Evolutionary conservation across 176 grass and related monocot genomes (phyloP), one percentile per base, ranked within the genome.

Genomic region (Cymbopogon citratus): DNA sequence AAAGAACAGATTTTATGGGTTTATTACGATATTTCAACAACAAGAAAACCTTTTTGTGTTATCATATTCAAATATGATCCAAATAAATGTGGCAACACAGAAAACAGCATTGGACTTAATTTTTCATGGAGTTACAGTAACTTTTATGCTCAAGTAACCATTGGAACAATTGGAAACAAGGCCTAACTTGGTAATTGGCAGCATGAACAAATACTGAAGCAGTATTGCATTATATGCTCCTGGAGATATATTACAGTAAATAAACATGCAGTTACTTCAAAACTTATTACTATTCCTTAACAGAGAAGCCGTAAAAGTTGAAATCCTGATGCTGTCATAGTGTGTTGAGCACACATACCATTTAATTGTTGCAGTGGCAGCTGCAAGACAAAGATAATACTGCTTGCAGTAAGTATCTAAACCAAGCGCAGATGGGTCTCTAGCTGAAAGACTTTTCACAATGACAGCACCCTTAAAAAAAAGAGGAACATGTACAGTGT

Each of bases 331-430:
- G 59, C 2, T 66, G 29, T 23, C 40, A 21, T 39, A 27, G 36
- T 73, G 57, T 56, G 61, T 71, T 74, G 38, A 65, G 40, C 28
- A 69, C 1, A 19, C 36, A 21, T 91, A 98, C 90, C 95, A 98
- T 79, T 89, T 98, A 74, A 98, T 87, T 73, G 92, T 94, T 81
- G 92, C 95, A 63, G 92, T 85, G 51, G 81, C 90, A 63, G 92
- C 86, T 69, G 95, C 95, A 79, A 98, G 86, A 81, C 95, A 94
- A 64, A 94, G 90, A 91, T 98, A 98, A 71, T 98, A 98, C 76
- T 94, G 92, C 78, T 98, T 98, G 80, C 85, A 88, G 43, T 92
- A 98, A 87, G 81, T 89, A 86, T 91, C 90, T 78, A 98, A 93
- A 87, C 95, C 88, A 84, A 98, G 88, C 18, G 85, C 83, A 82